phyloP scores from a whole-genome alignment of 164 flowering plant species.

The Macadamia integrifolia region DNA sequence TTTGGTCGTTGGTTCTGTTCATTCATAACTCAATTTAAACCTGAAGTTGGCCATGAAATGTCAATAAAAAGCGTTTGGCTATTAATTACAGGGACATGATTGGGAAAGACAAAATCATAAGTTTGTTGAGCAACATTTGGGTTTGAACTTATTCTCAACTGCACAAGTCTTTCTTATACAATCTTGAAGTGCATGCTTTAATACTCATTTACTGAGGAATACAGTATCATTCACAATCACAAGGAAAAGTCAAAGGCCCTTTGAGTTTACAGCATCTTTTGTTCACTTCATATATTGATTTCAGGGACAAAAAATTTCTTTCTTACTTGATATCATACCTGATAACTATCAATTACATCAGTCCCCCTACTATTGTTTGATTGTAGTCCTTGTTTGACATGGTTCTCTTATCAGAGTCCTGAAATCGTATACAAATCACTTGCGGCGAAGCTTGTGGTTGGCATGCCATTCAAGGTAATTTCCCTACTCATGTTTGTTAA shows the following conservation, averaged over 20 bases:
- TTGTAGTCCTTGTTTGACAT: slow-evolving; percentile 6
- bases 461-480: slow-evolving; percentile 96
- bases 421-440: slow-evolving; percentile 84
- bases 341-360: too few species aligned
- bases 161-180: not conserved
- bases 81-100: not conserved
- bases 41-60: too few species aligned
- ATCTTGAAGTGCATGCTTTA: too few species aligned
- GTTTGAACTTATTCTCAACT: not conserved
- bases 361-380: not conserved
- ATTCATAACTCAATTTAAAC: not conserved
- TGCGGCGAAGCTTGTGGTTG: slow-evolving; percentile 88
- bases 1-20: not conserved
- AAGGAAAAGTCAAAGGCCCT: not conserved
- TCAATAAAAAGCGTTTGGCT: not conserved
- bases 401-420: slow-evolving; percentile 47
- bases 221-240: too few species aligned
- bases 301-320: not conserved
- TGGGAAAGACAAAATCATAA: not conserved
- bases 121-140: not conserved
- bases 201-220: too few species aligned
- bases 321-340: not conserved
- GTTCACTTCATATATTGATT: not conserved
- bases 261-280: not conserved
- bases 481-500: not conserved